Percentiles rank a stretch among this genome's conserved stretches.
These are phyloP conservation scores for Ramicandelaber brevisporus DNA, from an alignment of 192 early-diverging fungal species.

Conservation along the genomic window DNA sequence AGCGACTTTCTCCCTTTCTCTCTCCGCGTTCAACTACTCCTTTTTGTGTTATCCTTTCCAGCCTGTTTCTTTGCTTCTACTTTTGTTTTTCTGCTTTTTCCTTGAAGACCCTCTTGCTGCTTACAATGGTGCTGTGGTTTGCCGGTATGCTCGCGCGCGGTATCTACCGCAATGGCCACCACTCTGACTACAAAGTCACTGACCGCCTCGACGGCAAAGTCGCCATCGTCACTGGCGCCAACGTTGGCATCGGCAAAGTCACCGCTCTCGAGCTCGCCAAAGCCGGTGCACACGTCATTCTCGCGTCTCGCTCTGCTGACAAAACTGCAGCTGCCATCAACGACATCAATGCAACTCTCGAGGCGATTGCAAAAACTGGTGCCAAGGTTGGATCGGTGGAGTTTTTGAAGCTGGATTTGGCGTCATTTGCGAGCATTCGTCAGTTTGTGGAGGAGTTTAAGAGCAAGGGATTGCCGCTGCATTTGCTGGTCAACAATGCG, in stretches of 20 bases:
- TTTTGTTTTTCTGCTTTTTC: too few species aligned
- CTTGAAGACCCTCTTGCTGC: too few species aligned
- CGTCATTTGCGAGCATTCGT: slow-evolving; percentile 18
- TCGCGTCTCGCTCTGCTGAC: slow-evolving; percentile 14
- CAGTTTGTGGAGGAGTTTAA: slow-evolving; percentile 11
- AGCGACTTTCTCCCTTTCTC: too few species aligned
- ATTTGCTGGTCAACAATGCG: slow-evolving; percentile 24
- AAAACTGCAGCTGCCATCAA: slow-evolving; percentile 5
- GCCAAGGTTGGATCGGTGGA: slow-evolving; percentile 5
- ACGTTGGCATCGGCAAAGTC: slow-evolving; percentile 28
- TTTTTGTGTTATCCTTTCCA: too few species aligned
- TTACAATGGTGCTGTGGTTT: too few species aligned
- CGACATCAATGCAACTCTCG: slow-evolving; percentile 2
- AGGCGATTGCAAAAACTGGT: slow-evolving; percentile 9
- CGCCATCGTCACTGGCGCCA: slow-evolving; percentile 23
- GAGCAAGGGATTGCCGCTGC: slow-evolving; percentile 2
- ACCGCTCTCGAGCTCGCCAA: slow-evolving; percentile 25
- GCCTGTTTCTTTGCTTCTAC: too few species aligned
- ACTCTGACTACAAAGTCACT: too few species aligned
- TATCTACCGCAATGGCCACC: too few species aligned
- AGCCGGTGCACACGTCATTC: slow-evolving; percentile 19
- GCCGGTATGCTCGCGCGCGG: too few species aligned
- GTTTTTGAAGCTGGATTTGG: slow-evolving; percentile 20
- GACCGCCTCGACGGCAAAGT: slow-evolving; percentile 3
- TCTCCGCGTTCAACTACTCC: too few species aligned